A percentile compares a stretch with the other conserved stretches of the same genome.
These are phyloP conservation scores for Vaccinium vitisidaea DNA, from an alignment of 148 eudicot species.

Conservation along the genomic window DNA sequence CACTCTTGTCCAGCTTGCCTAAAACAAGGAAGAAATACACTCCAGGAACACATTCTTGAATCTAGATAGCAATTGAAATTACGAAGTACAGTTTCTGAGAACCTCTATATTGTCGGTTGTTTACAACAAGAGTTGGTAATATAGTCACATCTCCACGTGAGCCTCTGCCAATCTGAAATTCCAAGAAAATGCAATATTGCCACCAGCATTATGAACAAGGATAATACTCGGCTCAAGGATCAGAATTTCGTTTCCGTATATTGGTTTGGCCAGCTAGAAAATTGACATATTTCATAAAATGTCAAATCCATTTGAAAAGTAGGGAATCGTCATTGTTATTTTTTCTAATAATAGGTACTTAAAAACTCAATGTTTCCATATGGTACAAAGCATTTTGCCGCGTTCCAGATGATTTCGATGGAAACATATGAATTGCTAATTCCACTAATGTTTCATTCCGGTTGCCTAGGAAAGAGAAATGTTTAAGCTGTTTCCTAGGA, in stretches of 20 bases:
- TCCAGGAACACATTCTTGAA: background rate
- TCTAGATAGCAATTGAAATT: background rate
- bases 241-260: background rate
- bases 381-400: background rate
- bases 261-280: background rate
- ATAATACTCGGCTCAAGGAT: background rate
- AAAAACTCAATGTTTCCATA: background rate
- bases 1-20: constrained; percentile 85
- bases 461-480: background rate
- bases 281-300: background rate
- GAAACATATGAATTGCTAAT: background rate
- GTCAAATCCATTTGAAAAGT: background rate
- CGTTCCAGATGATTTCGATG: background rate
- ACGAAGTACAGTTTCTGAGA: constrained; percentile 4
- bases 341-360: background rate
- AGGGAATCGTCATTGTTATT: background rate
- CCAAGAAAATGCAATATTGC: background rate
- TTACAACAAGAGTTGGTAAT: constrained; percentile 88
- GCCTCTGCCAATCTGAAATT: constrained; percentile 78
- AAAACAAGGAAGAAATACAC: constrained; percentile 14
- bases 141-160: constrained; percentile 95
- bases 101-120: constrained; percentile 93
- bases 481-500: background rate
- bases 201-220: constrained; percentile 9
- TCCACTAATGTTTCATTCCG: background rate